A percentile compares a stretch with the other conserved stretches of the same genome.
phyloP scores from a whole-genome alignment of 768 basidiomycete genomes.

The Ramaria sp. region DNA sequence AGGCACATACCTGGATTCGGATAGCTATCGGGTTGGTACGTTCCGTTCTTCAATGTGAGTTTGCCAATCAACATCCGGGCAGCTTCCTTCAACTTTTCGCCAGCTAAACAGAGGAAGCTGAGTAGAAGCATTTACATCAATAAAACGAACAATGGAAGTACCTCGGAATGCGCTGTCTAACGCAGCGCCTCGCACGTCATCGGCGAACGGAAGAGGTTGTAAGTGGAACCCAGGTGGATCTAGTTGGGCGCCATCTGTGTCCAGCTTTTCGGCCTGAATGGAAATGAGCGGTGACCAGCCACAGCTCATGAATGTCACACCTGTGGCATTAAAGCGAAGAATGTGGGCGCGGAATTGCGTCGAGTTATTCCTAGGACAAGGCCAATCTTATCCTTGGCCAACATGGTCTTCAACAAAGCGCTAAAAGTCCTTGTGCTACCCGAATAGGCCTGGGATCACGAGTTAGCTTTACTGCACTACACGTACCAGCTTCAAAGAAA shows the following conservation, averaged over 20 bases:
- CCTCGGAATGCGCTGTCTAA: conserved; percentile 57
- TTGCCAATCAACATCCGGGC: conserved; percentile 72
- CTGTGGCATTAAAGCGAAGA: conserved; percentile 84
- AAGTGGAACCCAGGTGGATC: conserved; percentile 90
- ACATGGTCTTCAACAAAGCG: conserved; percentile 74
- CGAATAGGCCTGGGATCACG: conserved; percentile 48
- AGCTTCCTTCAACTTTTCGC: conserved; percentile 51
- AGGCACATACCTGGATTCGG: conserved; percentile 73
- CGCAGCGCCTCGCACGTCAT: conserved; percentile 80
- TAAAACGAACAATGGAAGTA: conserved; percentile 16
- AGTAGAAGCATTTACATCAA: neutral
- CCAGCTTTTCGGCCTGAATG: conserved; percentile 53
- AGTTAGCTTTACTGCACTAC: neutral
- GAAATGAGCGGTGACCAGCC: neutral
- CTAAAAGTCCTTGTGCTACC: conserved; percentile 91
- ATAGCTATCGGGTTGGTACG: conserved; percentile 82
- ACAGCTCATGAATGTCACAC: conserved; percentile 23
- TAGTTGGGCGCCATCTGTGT: conserved; percentile 57
- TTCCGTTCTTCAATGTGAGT: conserved; percentile 63
- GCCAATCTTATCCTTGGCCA: conserved; percentile 73
- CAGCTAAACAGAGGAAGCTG: conserved; percentile 32
- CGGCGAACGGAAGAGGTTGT: conserved; percentile 87
- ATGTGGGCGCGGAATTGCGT: conserved; percentile 61
- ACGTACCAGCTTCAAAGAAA: conserved; percentile 4
- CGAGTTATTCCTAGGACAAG: conserved; percentile 63